Percentiles rank a stretch among this genome's conserved stretches.
phyloP scores from a whole-genome alignment of 768 basidiomycete genomes.

The Suillus placidus region DNA sequence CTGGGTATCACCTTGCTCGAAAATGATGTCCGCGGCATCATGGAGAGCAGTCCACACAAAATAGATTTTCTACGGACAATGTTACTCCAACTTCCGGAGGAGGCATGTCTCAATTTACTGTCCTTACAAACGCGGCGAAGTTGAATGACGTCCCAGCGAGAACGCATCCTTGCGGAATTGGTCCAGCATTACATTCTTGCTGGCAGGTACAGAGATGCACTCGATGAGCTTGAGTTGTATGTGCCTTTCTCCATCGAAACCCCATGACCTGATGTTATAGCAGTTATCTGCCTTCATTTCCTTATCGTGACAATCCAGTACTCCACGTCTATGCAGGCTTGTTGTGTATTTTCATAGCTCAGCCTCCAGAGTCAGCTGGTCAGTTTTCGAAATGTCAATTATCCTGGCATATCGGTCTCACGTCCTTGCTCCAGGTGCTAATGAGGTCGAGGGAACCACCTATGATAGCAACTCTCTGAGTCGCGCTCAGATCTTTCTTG shows the following conservation, averaged over 20 bases:
- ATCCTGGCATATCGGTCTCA: not conserved
- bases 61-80: constrained; percentile 67
- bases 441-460: not conserved
- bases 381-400: constrained; percentile 7
- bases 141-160: constrained; percentile 51
- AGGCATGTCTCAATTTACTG: constrained; percentile 47
- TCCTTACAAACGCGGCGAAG: constrained; percentile 6
- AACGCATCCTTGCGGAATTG: constrained; percentile 75
- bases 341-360: constrained; percentile 64
- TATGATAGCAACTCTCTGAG: constrained; percentile 47
- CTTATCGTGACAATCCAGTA: constrained; percentile 79
- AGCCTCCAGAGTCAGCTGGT: constrained; percentile 28
- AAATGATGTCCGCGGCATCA: constrained; percentile 28
- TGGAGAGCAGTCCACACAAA: constrained; percentile 36
- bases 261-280: constrained; percentile 7
- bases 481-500: constrained; percentile 60
- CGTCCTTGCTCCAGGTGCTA: not conserved
- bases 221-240: constrained; percentile 87
- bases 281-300: constrained; percentile 86
- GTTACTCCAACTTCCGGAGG: constrained; percentile 69
- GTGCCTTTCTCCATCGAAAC: constrained; percentile 25
- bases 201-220: constrained; percentile 64
- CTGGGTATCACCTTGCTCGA: constrained; percentile 62
- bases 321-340: constrained; percentile 86
- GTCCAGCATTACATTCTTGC: constrained; percentile 64